Evolutionary conservation across 768 basidiomycete genomes (phyloP), one percentile per base, ranked within the genome.

Genomic region (Gautieria morchelliformis): DNA sequence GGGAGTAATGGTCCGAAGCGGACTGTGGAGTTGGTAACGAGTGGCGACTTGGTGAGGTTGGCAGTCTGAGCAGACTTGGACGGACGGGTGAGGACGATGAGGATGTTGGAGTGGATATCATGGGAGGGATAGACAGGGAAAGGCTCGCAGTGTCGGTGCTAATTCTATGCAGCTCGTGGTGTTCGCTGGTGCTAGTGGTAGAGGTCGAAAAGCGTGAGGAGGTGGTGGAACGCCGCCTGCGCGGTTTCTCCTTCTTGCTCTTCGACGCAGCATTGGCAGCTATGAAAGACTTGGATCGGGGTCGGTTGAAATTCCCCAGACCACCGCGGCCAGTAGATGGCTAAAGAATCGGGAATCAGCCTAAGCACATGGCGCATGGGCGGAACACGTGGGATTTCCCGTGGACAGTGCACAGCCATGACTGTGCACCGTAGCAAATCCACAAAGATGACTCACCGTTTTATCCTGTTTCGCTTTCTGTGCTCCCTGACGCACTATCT

Each of bases 311-410:
- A 46, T 53, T 53, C 17, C 52, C 52, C 19, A 39, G 17, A 19
- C 52, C 52, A 8, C 52, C 52, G 19, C 52, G 52, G 40, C 52
- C 52, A 19, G 52, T 53, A 7, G 40, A 39, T n/a, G 40, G 33
- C 52, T 53, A 27, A 40, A 35, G 45, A 44, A 20, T 20, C 45
- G 12, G 7, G 19, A 10, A n/a, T 20, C 17, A 46, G 7, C 17
- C 17, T 2, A 27, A 46, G 20, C 45, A 11, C 24, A 33, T 22
- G 20, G 8, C 24, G 15, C 35, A 37, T 14, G 35, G 35, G 14
- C 4, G 14, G 9, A 37, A 37, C 3, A 37, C 2, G 35, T 10
- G 10, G 35, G 14, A 37, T 10, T 2, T 37, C 35, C 3, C 35
- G 35, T 10, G 10, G 10, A 37, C 5, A 27, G 27, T 27, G 27